phyloP scores from a whole-genome alignment of 2,329 filamentous ascomycete genomes.

The Stagonosporopsis rhizophila region DNA sequence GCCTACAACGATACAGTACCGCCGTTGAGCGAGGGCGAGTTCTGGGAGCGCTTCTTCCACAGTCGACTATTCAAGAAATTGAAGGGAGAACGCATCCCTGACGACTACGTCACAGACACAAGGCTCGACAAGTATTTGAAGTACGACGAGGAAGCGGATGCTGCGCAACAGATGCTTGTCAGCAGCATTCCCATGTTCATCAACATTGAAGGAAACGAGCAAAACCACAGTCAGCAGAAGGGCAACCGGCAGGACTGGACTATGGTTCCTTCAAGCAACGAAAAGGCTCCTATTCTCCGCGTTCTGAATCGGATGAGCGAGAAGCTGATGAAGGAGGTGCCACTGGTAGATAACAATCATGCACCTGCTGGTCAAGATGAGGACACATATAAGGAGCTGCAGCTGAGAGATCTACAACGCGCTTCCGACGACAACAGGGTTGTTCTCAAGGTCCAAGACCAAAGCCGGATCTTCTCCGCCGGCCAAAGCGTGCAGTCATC shows the following conservation, averaged over 20 bases:
- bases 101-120: constrained; percentile 76
- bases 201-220: constrained; percentile 91
- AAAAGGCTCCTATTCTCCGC: constrained; percentile 86
- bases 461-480: constrained; percentile 78
- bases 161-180: constrained; percentile 55
- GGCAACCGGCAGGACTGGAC: constrained; percentile 90
- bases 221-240: constrained; percentile 85
- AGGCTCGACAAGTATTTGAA: constrained; percentile 87
- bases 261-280: constrained; percentile 77
- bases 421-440: constrained; percentile 78
- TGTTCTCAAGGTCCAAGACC: constrained; percentile 85
- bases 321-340: constrained; percentile 89
- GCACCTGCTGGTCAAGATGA: constrained; percentile 73
- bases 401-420: constrained; percentile 79
- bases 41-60: constrained; percentile 95
- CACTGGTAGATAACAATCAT: constrained; percentile 75
- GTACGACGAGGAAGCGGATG: constrained; percentile 66
- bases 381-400: constrained; percentile 75
- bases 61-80: constrained; percentile 90
- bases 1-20: constrained; percentile 91
- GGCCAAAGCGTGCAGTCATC: constrained; percentile 54
- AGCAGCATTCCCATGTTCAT: constrained; percentile 85
- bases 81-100: constrained; percentile 84
- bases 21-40: constrained; percentile 77
- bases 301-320: constrained; percentile 90